Percentiles rank a stretch among this genome's conserved stretches.
phyloP scores from a whole-genome alignment of 192 early-diverging fungal genomes.

The Coemansia sp. region DNA sequence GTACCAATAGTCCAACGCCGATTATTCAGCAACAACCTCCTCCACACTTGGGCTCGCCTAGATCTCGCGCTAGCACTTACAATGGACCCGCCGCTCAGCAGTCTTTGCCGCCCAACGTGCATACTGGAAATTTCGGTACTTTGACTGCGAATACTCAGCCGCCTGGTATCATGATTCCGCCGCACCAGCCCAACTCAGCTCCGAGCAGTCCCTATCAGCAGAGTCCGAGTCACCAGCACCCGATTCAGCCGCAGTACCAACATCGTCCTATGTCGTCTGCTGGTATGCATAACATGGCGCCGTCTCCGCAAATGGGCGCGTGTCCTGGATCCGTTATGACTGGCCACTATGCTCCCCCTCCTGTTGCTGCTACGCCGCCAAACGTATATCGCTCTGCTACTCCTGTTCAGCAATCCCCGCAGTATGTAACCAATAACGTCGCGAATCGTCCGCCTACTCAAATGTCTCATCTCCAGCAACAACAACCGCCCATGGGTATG shows the following conservation, averaged over 20 bases:
- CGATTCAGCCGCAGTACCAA: not conserved
- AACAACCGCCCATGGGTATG: not conserved
- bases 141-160: constrained; percentile 36
- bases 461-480: not conserved
- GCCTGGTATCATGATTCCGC: constrained; percentile 9
- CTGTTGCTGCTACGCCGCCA: not conserved
- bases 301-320: not conserved
- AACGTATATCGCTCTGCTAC: constrained; percentile 22
- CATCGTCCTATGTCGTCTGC: not conserved
- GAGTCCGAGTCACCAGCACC: not conserved
- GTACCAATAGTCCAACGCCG: constrained; percentile 14
- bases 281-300: not conserved
- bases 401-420: constrained; percentile 1
- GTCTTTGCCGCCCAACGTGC: not conserved
- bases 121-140: constrained; percentile 44
- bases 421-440: not conserved
- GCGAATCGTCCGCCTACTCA: not conserved
- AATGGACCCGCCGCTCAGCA: constrained; percentile 15
- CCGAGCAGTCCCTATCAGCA: not conserved
- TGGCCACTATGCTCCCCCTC: not conserved
- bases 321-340: not conserved
- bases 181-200: constrained; percentile 7
- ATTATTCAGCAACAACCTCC: constrained; percentile 2
- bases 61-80: constrained; percentile 35
- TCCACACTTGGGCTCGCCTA: constrained; percentile 35